phyloP scores from a whole-genome alignment of 2,329 filamentous ascomycete species.

The Pseudogymnoascus sp. region DNA sequence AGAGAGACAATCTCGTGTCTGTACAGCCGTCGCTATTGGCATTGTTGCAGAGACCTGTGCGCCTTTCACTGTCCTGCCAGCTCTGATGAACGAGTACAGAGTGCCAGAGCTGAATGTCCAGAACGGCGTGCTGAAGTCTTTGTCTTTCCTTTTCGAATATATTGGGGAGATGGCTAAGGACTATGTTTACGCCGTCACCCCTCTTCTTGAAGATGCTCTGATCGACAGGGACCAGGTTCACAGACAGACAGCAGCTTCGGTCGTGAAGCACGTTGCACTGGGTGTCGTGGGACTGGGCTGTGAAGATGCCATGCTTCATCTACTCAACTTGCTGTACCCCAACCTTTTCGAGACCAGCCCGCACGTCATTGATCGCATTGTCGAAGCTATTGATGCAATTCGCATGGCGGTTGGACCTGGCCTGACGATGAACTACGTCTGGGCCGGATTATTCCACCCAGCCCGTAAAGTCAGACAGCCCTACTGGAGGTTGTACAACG shows the following conservation, averaged over 20 bases:
- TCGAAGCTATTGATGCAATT: conserved; percentile 94
- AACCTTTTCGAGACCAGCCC: conserved; percentile 97
- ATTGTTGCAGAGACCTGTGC: conserved; percentile 98
- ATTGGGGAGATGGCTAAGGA: conserved; percentile 99
- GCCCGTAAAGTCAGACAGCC: conserved; percentile 88
- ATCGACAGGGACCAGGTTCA: conserved; percentile 98
- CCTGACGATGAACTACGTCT: conserved; percentile 93
- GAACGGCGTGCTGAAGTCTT: conserved; percentile 93
- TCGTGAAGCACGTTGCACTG: conserved; percentile 95
- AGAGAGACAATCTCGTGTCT: conserved; percentile 95
- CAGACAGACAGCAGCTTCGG: conserved; percentile 87
- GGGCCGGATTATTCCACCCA: conserved; percentile 94
- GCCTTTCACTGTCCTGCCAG: conserved; percentile 95
- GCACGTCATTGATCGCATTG: conserved; percentile 95
- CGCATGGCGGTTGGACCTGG: conserved; percentile 88
- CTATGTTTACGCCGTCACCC: conserved; percentile 96
- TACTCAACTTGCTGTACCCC: conserved; percentile 91
- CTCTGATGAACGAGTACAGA: conserved; percentile 98
- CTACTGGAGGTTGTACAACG: conserved; percentile 96
- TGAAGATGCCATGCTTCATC: conserved; percentile 96
- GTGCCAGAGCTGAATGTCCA: conserved; percentile 98
- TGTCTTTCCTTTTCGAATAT: conserved; percentile 97
- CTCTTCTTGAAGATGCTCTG: conserved; percentile 88
- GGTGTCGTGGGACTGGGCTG: conserved; percentile 96
- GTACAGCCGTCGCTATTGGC: conserved; percentile 95